Conservation (phyloP, 2,329 filamentous ascomycete species). For the Colletotrichum viniferum region DNA sequence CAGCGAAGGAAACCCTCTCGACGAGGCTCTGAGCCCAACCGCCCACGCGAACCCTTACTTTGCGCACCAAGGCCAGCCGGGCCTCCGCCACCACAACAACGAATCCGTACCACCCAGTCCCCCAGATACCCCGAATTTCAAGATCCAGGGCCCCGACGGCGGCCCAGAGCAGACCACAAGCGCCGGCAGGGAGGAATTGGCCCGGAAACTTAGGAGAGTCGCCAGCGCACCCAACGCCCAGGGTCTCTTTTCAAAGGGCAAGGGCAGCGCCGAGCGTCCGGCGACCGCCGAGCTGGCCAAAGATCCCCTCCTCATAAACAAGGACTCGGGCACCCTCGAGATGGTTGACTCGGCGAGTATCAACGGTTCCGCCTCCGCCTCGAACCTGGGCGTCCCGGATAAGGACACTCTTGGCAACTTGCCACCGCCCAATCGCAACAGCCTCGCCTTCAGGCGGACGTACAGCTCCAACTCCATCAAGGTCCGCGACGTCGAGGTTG, state of each 20-base stretch:
- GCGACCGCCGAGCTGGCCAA: constrained; percentile 87
- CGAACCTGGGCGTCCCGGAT: constrained; percentile 39
- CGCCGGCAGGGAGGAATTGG: constrained; percentile 90
- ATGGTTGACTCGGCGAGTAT: constrained; percentile 48
- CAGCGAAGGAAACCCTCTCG: constrained; percentile 89
- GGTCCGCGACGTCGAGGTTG: constrained; percentile 94
- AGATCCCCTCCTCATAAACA: constrained; percentile 71
- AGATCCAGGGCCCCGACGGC: constrained; percentile 71
- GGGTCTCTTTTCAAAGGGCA: constrained; percentile 75
- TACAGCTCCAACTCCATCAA: constrained; percentile 99
- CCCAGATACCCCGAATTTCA: constrained; percentile 84
- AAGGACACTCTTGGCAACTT: constrained; percentile 64
- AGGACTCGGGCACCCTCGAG: constrained; percentile 51
- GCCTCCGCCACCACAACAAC: constrained; percentile 92
- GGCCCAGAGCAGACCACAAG: constrained; percentile 70
- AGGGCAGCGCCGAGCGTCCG: constrained; percentile 69
- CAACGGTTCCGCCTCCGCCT: constrained; percentile 32
- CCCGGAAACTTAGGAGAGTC: constrained; percentile 88
- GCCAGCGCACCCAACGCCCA: constrained; percentile 97
- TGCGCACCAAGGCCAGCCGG: constrained; percentile 91
- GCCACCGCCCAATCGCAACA: constrained; percentile 68
- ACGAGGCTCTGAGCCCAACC: constrained; percentile 88
- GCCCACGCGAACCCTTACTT: constrained; percentile 98
- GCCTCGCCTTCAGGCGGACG: constrained; percentile 84
- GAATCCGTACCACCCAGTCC: constrained; percentile 91